A percentile compares a stretch with the other conserved stretches of the same genome.
Evolutionary conservation across 768 basidiomycete species (phyloP).

Genomic region (Macrolepiota albuminosa): DNA sequence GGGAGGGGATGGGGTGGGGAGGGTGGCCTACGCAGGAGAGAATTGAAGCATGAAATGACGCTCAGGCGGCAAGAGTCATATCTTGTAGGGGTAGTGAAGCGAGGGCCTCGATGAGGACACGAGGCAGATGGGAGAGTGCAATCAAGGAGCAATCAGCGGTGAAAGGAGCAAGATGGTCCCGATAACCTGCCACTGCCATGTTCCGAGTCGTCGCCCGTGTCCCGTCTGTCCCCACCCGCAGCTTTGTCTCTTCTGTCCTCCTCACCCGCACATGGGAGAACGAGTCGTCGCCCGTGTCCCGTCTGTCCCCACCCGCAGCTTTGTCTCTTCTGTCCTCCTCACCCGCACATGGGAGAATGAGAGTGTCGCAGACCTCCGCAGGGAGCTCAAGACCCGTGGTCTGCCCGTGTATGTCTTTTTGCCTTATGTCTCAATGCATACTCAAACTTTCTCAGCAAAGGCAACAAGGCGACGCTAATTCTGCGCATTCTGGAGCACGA

Average conservation of each 20-base stretch:
- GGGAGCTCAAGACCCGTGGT: constrained; percentile 52
- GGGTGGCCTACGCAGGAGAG: constrained; percentile 67
- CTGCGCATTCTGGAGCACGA: constrained; percentile 52
- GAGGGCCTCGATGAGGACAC: constrained; percentile 48
- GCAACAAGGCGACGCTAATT: constrained; percentile 54
- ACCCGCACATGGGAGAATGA: constrained; percentile 52
- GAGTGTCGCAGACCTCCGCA: constrained; percentile 42
- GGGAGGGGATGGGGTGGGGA: constrained; percentile 18
- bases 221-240: constrained; percentile 13
- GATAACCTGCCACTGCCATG: constrained; percentile 15
- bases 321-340: constrained; percentile 55
- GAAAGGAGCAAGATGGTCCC: constrained; percentile 4
- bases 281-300: constrained; percentile 9
- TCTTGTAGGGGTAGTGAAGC: constrained; percentile 17
- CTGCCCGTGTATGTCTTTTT: constrained; percentile 44
- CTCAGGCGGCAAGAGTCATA: constrained; percentile 24
- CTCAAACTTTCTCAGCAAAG: constrained; percentile 29
- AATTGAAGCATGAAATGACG: constrained; percentile 54
- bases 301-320: constrained; percentile 18
- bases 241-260: constrained; percentile 51
- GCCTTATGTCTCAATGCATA: fast-evolving
- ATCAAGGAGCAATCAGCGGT: constrained; percentile 17
- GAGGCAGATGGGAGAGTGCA: constrained; percentile 36
- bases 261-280: constrained; percentile 54
- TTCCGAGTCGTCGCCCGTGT: constrained; percentile 12